phyloP scores from a whole-genome alignment of 2,329 filamentous ascomycete genomes.

The Ophiostoma sp. region DNA sequence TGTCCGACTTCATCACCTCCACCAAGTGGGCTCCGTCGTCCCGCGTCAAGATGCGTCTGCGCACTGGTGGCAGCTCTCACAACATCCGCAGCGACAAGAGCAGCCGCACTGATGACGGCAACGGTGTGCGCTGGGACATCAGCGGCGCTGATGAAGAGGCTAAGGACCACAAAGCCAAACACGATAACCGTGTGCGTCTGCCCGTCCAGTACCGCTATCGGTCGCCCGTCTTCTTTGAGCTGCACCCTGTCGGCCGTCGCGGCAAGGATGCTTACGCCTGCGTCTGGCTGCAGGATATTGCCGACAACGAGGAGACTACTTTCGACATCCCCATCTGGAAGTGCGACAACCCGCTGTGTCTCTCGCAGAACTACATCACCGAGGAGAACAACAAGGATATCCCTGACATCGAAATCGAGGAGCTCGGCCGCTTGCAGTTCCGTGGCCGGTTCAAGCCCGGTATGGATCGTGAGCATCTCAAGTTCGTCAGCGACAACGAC shows the following conservation, averaged over 20 bases:
- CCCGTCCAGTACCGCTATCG: constrained; percentile 90
- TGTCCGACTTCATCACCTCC: constrained; percentile 67
- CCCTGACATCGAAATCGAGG: constrained; percentile 73
- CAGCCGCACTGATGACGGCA: constrained; percentile 55
- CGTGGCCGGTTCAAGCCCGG: constrained; percentile 82
- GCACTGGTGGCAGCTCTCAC: constrained; percentile 81
- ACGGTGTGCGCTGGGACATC: constrained; percentile 52
- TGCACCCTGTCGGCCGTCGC: constrained; percentile 69
- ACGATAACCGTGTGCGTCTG: constrained; percentile 59
- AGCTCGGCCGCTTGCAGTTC: constrained; percentile 81
- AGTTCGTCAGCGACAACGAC: constrained; percentile 83
- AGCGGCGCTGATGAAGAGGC: constrained; percentile 41
- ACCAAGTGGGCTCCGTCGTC: constrained; percentile 59
- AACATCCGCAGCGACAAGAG: constrained; percentile 66
- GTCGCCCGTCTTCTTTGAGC: constrained; percentile 85
- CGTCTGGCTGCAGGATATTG: constrained; percentile 82
- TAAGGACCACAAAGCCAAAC: constrained; percentile 20
- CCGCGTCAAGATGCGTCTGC: constrained; percentile 74
- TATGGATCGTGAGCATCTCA: constrained; percentile 80
- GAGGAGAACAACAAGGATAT: constrained; percentile 69
- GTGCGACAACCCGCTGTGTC: constrained; percentile 69
- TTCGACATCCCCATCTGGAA: constrained; percentile 91
- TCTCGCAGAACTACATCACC: constrained; percentile 92
- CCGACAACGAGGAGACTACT: constrained; percentile 73
- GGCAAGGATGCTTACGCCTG: constrained; percentile 73